Evolutionary conservation across 2,329 filamentous ascomycete genomes (phyloP), one percentile per base, ranked within the genome.

Genomic region (Claviceps pusilla): DNA sequence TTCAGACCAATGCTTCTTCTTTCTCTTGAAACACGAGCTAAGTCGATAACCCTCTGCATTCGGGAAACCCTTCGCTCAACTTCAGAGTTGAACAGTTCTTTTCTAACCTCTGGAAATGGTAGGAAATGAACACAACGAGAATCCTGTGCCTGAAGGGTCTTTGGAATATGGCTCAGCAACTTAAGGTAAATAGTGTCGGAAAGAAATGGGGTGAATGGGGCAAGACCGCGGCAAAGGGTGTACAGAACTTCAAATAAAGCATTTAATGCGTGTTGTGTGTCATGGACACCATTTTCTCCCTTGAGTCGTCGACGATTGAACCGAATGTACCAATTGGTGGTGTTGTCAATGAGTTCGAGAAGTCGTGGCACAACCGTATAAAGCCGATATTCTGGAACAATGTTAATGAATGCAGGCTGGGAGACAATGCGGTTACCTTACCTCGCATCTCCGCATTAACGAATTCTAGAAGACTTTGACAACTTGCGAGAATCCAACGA

Each of bases 261-360:
- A 71, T 97, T 95, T 54, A 98, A 76, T 0, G 91, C 93, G 64
- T 95, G 88, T 51, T 85, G 75, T 11, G 93, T 96, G 66, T 97
- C 93, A 14, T 90, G 79, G 29, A 88, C 70, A 19, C 89, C 89
- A 59, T 88, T 83, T 66, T 94, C 89, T 47, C 90, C 90, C 80
- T 95, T 96, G 60, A 95, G 76, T 54, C 90, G 82, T 68, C 87
- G 87, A 54, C 90, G 80, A 74, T 96, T 96, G 75, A 95, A 94
- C 57, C 89, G 81, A 67, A 96, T 96, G 71, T 96, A 96, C 90
- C 90, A 96, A 71, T 97, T 97, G n/a, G 90, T 96, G 4, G 87
- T 89, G 70, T 94, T 89, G 64, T 96, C 91, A 59, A 96, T 94
- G 63, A 95, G 78, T 55, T 78, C 79, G 19, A 95, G 77, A 57